phyloP scores from a whole-genome alignment of 192 early-diverging fungal species.

The Gaertneriomyces semiglobifer region DNA sequence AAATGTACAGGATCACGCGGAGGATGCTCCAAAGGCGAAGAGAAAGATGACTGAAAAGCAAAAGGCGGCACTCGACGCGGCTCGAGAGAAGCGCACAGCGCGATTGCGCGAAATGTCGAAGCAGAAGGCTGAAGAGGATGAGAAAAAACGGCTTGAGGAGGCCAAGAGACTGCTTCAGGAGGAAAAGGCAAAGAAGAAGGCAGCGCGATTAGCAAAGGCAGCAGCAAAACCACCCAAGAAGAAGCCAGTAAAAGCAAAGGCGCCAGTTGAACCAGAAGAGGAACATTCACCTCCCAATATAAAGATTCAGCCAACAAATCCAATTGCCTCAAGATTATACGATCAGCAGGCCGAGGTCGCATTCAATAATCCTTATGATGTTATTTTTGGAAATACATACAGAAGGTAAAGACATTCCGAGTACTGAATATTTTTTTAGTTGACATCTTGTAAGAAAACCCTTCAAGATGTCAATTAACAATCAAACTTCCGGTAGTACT shows the following conservation, averaged over 20 bases:
- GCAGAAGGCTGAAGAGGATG: neutral
- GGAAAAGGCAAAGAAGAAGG: neutral
- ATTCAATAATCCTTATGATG: neutral
- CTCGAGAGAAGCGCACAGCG: constrained; percentile 4
- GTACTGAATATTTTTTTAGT: neutral
- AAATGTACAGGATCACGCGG: neutral
- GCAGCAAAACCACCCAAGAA: neutral
- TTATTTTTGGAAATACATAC: neutral
- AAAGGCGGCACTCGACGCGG: neutral
- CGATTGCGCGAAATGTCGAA: neutral
- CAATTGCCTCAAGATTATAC: no score
- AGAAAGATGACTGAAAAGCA: neutral
- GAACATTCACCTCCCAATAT: no score
- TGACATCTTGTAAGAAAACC: neutral
- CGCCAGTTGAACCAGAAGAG: no score
- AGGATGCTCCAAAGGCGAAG: neutral
- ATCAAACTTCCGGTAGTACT: no score
- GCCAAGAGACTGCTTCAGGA: neutral
- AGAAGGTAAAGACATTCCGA: neutral
- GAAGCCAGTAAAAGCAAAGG: neutral
- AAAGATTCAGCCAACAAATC: no score
- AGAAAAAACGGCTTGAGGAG: neutral
- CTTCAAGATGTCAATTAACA: neutral
- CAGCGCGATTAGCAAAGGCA: neutral
- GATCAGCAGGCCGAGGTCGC: neutral